phyloP scores from a whole-genome alignment of 2,329 filamentous ascomycete genomes.

The Ceratocystis papillata region DNA sequence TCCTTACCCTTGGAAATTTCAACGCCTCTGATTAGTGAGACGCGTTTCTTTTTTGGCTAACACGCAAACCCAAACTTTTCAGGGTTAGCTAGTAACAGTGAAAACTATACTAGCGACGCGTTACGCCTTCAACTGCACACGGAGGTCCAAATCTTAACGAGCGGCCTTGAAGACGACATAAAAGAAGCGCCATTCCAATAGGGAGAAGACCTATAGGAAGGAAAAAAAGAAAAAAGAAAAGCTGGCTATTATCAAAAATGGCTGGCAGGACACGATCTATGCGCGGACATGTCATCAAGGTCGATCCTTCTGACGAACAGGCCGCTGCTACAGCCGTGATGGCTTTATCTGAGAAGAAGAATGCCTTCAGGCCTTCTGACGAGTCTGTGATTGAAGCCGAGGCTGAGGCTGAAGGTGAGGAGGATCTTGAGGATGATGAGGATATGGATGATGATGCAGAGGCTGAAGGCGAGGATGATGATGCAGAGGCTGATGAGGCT shows the following conservation, averaged over 20 bases:
- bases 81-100: not conserved
- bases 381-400: not conserved
- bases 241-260: conserved; percentile 6
- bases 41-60: conserved; percentile 20
- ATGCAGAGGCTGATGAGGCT: conserved; percentile 11
- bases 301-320: conserved; percentile 21
- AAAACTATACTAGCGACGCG: too few relatives aligned
- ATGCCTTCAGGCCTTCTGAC: not conserved
- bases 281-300: conserved; percentile 16
- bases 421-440: conserved; percentile 14
- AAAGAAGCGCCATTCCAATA: not conserved
- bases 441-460: conserved; percentile 9
- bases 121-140: too few relatives aligned
- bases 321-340: conserved; percentile 23
- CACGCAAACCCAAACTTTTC: conserved; percentile 5
- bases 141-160: too few relatives aligned
- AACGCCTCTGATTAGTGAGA: conserved; percentile 18
- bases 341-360: conserved; percentile 22
- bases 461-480: conserved; percentile 17
- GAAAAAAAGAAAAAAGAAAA: not conserved
- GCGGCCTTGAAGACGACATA: not conserved
- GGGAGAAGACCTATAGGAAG: not conserved
- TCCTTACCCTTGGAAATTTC: conserved; percentile 23
- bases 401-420: not conserved
- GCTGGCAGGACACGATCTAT: conserved; percentile 23